These are phyloP conservation scores for Clitopilus passeckerianus DNA, from an alignment of 768 basidiomycete species.

Conservation along the genomic window DNA sequence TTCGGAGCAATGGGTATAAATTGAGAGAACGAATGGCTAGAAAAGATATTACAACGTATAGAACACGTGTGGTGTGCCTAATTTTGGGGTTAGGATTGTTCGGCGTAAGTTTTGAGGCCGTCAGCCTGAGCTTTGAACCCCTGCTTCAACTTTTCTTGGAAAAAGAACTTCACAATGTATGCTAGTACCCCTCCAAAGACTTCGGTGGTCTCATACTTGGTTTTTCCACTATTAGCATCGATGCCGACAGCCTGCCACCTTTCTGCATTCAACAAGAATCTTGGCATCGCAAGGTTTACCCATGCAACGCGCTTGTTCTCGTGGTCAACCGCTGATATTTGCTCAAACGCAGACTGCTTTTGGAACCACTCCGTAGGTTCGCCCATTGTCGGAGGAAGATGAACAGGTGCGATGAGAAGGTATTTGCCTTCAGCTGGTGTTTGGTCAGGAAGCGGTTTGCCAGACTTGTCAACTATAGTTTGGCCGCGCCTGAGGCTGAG, in stretches of 20 bases:
- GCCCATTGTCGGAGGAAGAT: conserved; percentile 58
- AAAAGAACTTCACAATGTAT: conserved; percentile 42
- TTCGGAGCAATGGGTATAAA: no score
- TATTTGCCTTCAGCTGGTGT: conserved; percentile 42
- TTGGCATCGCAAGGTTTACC: conserved; percentile 34
- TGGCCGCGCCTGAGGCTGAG: conserved; percentile 39
- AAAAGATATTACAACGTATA: not conserved
- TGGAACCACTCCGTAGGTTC: conserved; percentile 30
- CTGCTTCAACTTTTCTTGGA: conserved; percentile 33
- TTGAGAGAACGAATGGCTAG: no score
- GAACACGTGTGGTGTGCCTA: not conserved
- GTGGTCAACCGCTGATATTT: conserved; percentile 46
- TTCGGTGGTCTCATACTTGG: conserved; percentile 61
- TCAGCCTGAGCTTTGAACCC: conserved; percentile 54
- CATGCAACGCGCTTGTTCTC: conserved; percentile 56
- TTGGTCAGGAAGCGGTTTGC: conserved; percentile 39
- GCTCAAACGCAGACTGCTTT: conserved; percentile 33
- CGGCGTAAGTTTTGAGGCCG: conserved; percentile 48
- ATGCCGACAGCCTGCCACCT: conserved; percentile 63
- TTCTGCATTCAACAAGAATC: conserved; percentile 45
- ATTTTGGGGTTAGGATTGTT: conserved; percentile 13
- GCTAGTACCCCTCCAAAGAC: conserved; percentile 55
- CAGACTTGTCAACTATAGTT: conserved; percentile 33
- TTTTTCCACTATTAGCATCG: conserved; percentile 43
- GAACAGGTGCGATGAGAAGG: conserved; percentile 42